Base-by-base conservation (phyloP, 2,329 filamentous ascomycete genomes). In the Fusarium sp. region DNA sequence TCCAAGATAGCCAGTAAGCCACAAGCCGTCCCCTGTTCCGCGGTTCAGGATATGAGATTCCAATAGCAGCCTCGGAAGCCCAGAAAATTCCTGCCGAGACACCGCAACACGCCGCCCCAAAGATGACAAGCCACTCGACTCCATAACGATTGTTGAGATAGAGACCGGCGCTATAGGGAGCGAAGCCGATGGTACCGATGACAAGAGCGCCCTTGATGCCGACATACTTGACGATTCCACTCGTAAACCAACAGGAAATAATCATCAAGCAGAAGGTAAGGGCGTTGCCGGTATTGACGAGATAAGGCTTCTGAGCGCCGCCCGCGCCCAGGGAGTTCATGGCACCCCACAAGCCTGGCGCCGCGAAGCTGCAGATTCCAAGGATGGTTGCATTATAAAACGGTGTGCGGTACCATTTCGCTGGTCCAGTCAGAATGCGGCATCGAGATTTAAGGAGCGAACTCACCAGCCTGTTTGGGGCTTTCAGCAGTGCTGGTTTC, bases 31-130 rank as follows among this genome's bases (percentile, higher is more conserved):
- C 91, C 72, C 89, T 86, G 34, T 92, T 91, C 62, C 87, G 87
- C 0, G 91, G 90, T 70, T 93, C 92, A 0, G 92, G 91, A 70
- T 94, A 94, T 0, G 88, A 86, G 9, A 94, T 87, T 0, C 80
- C 82, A 13, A 84, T 81, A 1, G 79, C 80, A 0, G 77, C 80
- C 48, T 84, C 81, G 2, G 81, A 74, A 0, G 82, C 81, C 83
- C 83, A 84, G 8, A 84, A 75, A 0, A 83, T 79, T 0, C 80
- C 81, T 0, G 83, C 84, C 0, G 83, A 83, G 13, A 84, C 62
- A 10, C 85, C 85, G 60, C 85, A 87, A 30, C 80, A 81, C 0
- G 81, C 83, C 0, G 84, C 84, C 2, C 85, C 84, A 11, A 87
- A 79, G 37, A 86, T 80, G 0, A 86, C 82, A 43, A 86, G 83